Percentiles rank a stretch among this genome's conserved stretches.
phyloP scores from a whole-genome alignment of 148 eudicot genomes.

The Amaranthus palmeri region DNA sequence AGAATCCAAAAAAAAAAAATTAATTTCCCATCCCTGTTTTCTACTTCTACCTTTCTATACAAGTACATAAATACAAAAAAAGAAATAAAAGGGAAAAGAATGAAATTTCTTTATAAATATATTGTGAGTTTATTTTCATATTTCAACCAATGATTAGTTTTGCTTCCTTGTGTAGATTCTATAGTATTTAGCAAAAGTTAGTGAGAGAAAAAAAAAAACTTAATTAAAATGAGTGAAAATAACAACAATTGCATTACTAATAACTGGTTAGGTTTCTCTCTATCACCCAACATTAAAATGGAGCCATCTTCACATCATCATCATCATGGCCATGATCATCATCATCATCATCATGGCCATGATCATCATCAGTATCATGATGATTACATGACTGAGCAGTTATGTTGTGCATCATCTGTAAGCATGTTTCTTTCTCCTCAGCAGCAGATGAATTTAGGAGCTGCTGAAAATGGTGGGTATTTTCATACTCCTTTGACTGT shows the following conservation, averaged over 20 bases:
- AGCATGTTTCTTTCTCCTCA: constrained; percentile 25
- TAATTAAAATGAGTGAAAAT: constrained; percentile 41
- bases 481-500: constrained; percentile 32
- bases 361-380: constrained; percentile 4
- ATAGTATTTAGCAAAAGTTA: constrained; percentile 2
- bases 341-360: constrained; percentile 15
- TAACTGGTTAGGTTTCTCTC: constrained; percentile 65
- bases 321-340: constrained; percentile 15
- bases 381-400: constrained; percentile 16
- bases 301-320: constrained; percentile 25
- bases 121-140: constrained; percentile 16
- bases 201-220: neutral
- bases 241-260: constrained; percentile 10
- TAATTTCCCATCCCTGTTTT: neutral
- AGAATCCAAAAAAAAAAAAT: constrained; percentile 11
- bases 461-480: constrained; percentile 29
- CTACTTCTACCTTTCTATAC: no score
- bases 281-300: constrained; percentile 50
- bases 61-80: neutral
- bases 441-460: constrained; percentile 13
- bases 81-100: neutral
- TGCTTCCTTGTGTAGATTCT: constrained; percentile 3
- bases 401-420: constrained; percentile 5
- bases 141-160: constrained; percentile 31
- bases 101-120: neutral